Evolutionary conservation across 441 rosid species (phyloP), one percentile per base, ranked within the genome.

Genomic region (Erysimum pusillum): DNA sequence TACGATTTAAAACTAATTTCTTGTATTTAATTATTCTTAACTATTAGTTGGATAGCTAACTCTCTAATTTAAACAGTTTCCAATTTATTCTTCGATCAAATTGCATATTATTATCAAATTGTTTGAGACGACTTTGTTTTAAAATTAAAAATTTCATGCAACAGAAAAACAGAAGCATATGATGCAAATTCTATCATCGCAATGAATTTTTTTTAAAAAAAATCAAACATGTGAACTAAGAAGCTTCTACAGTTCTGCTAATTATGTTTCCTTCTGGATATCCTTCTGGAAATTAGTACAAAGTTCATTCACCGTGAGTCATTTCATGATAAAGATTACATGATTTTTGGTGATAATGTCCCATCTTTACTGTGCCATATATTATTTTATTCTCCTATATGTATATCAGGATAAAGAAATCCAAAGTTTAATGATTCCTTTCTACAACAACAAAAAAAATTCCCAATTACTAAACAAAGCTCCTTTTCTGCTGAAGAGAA

Each of bases 401-500:
- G n/a, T 48, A 56, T 42, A 35, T 76, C 12, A 36, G 3, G 28
- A 25, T 25, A 46, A 67, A 49, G 35, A 7, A 20, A 8, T 5
- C 28, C 75, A 56, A 65, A 71, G 69, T 71, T 41, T 4, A 18
- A 17, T 69, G 54, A 71, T 77, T 77, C 77, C 42, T n/a, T 45
- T 49, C 17, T 71, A 58, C 9, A 4, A 56, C 31, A 48, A 48
- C 9, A 56, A 57, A 25, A 25, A 25, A 70, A 17, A 10, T 71
- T 51, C 58, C 56, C 68, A 39, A 35, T 56, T 54, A 65, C 63
- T 48, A 41, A 71, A 59, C 38, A 71, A 52, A 72, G 69, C 74
- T 72, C 18, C 44, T 72, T 77, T 72, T 59, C 9, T 41, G 44
- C 7, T 15, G 59, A 72, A 60, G 77, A 72, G 74, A 78, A 72